Evolutionary conservation across 2,329 filamentous ascomycete genomes (phyloP), one percentile per base, ranked within the genome.

Genomic region (Fusarium sp.): DNA sequence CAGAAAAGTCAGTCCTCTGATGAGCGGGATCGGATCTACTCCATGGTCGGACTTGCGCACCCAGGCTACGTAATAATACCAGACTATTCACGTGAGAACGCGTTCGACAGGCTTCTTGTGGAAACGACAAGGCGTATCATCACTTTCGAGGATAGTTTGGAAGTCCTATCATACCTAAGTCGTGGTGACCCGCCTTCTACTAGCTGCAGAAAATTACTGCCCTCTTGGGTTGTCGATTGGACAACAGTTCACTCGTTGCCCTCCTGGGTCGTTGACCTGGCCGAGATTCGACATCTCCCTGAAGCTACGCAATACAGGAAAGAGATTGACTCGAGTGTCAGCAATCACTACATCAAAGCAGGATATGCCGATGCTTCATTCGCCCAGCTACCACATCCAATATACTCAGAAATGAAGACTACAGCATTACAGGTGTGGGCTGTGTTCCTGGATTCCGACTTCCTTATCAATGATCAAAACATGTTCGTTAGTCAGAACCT

Each of bases 121-220:
- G 15, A 50, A 18, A 32, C 47, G 2, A 32, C 11, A 8, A 50
- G 3, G 15, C 22, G 47, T 13, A 50, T 50, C 8, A 32, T 50
- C 3, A 2, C 22, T 1, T 50, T 50, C 2, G 28, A 50, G 47
- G 22, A 50, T 18, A 50, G 28, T 8, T 1, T 50, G 47, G 22
- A 50, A 2, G 47, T 32, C 47, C 1, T 50, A 5, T 32, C 47
- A n/a, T 32, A 32, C 3, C 28, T 50, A 5, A 9, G 28, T 9
- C 28, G 47, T 3, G 22, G 11, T 2, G 15, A 18, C 0, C 8
- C 47, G 2, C 8, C 28, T 1, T 32, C 22, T 13, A 2, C 22
- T 9, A 8, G 28, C 11, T 2, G 0, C 3, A 3, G 28, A 30
- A 4, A 30, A 3, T 17, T 30, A 11, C 15, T 50, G 1, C 28